phyloP scores from a whole-genome alignment of 345 rosid species.

The Pelargonium nanum region DNA sequence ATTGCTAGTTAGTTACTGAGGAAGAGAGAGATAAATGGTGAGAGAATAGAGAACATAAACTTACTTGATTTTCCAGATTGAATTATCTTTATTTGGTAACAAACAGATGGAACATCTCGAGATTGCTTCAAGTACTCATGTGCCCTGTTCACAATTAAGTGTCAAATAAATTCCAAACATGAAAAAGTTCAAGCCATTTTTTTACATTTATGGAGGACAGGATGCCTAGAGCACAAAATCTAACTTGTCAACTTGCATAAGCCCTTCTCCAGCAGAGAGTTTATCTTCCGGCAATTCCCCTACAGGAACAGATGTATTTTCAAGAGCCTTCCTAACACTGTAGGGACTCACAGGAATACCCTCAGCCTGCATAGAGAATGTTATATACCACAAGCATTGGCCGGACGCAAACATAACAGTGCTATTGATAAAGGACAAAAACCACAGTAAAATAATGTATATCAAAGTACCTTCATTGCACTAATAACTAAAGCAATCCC shows the following conservation, averaged over 20 bases:
- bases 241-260: slow-evolving; percentile 94
- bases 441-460: neutral
- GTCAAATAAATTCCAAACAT: too few relatives aligned
- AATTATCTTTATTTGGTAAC: slow-evolving; percentile 61
- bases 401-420: too few relatives aligned
- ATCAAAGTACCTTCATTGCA: slow-evolving; percentile 72
- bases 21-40: too few relatives aligned
- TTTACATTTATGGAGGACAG: too few relatives aligned
- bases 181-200: too few relatives aligned
- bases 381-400: too few relatives aligned
- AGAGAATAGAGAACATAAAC: slow-evolving; percentile 16
- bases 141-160: slow-evolving; percentile 40
- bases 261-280: slow-evolving; percentile 86
- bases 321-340: slow-evolving; percentile 75
- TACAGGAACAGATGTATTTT: slow-evolving; percentile 67
- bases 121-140: slow-evolving; percentile 54
- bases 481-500: slow-evolving; percentile 85
- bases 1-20: too few relatives aligned
- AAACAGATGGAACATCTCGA: slow-evolving; percentile 44
- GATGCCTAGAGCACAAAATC: slow-evolving; percentile 16
- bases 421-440: too few relatives aligned
- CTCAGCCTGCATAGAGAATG: slow-evolving; percentile 42
- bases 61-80: slow-evolving; percentile 75
- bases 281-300: slow-evolving; percentile 72
- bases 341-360: slow-evolving; percentile 76